These are phyloP conservation scores for Linnemannia schmuckeri DNA, from an alignment of 192 early-diverging fungal genomes.

Conservation along the genomic window DNA sequence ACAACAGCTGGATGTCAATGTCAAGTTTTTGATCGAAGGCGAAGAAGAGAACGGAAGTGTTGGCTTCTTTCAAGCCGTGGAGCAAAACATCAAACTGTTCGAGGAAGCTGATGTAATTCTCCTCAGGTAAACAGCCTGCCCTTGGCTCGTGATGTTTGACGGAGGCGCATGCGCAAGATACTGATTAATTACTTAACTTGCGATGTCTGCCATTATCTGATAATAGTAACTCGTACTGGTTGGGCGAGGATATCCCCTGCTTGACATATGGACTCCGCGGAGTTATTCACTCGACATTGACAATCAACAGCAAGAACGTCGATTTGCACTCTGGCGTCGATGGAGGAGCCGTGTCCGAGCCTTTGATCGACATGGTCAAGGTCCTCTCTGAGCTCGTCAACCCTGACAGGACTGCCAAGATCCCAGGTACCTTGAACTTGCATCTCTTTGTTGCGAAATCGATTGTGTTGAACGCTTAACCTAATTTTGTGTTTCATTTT, in stretches of 20 bases:
- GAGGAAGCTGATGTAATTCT: constrained; percentile 68
- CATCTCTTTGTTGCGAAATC: background rate
- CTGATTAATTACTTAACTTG: background rate
- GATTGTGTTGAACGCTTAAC: background rate
- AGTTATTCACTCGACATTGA: constrained; percentile 74
- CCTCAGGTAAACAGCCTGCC: constrained; percentile 58
- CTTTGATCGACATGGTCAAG: constrained; percentile 76
- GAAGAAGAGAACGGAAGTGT: constrained; percentile 84
- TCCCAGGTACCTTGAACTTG: constrained; percentile 63
- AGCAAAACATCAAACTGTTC: constrained; percentile 64
- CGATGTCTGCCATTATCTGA: background rate
- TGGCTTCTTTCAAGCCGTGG: constrained; percentile 74
- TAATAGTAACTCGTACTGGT: constrained; percentile 81
- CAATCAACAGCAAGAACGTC: constrained; percentile 60
- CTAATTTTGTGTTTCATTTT: background rate
- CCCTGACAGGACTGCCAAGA: constrained; percentile 67
- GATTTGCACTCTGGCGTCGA: constrained; percentile 84
- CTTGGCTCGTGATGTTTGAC: background rate
- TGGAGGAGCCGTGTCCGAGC: constrained; percentile 81
- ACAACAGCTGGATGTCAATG: constrained; percentile 69
- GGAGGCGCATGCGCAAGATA: background rate
- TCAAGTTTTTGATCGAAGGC: constrained; percentile 84
- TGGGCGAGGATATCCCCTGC: constrained; percentile 81
- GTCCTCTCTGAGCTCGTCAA: constrained; percentile 69
- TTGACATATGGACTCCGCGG: constrained; percentile 86